phyloP scores from a whole-genome alignment of 192 early-diverging fungal genomes.

The Linnemannia elongata region DNA sequence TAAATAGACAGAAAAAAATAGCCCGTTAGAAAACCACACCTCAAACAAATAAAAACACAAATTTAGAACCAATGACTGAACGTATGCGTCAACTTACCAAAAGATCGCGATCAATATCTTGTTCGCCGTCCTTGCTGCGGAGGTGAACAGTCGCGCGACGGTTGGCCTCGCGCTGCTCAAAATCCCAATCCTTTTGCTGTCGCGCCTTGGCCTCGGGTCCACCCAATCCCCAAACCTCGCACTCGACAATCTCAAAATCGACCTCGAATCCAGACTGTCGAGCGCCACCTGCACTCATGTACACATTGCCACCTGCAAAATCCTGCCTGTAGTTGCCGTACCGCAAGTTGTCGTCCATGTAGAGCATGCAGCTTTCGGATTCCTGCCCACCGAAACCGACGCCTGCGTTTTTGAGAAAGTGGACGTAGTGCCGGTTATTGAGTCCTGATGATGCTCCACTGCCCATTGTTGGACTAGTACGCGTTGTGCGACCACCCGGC shows the following conservation, averaged over 20 bases:
- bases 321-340: slow-evolving; percentile 61
- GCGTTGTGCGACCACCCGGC: background rate
- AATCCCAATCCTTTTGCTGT: slow-evolving; percentile 64
- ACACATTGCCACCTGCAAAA: slow-evolving; percentile 41
- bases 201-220: slow-evolving; percentile 52
- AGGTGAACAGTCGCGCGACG: slow-evolving; percentile 59
- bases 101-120: slow-evolving; percentile 60
- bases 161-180: slow-evolving; percentile 63
- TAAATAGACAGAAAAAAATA: background rate
- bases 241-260: slow-evolving; percentile 59
- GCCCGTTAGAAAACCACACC: background rate
- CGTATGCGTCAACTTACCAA: slow-evolving; percentile 16
- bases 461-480: slow-evolving; percentile 7
- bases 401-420: slow-evolving; percentile 53
- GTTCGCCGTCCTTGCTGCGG: slow-evolving; percentile 47
- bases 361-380: slow-evolving; percentile 55
- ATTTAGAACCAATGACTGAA: background rate
- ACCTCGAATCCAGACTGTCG: slow-evolving; percentile 45
- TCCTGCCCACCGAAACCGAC: slow-evolving; percentile 46
- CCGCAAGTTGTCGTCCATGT: slow-evolving; percentile 64
- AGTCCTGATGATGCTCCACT: background rate
- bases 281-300: slow-evolving; percentile 26
- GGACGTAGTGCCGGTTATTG: slow-evolving; percentile 19
- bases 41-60: background rate
- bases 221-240: slow-evolving; percentile 70